phyloP scores from a whole-genome alignment of 768 basidiomycete species.

The Agaricus blazei region DNA sequence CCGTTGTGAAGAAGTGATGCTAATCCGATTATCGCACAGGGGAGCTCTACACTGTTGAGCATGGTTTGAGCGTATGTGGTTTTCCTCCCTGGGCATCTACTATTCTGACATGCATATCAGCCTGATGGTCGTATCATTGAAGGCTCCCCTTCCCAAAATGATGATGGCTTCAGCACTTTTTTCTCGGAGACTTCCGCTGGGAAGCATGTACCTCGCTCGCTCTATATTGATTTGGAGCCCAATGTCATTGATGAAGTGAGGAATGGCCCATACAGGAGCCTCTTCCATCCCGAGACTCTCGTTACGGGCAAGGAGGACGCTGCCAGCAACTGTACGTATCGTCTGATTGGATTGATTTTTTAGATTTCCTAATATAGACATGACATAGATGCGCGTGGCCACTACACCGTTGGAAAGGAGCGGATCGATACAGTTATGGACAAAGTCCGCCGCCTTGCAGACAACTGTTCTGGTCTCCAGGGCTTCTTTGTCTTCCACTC shows the following conservation, averaged over 20 bases:
- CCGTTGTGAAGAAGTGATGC: constrained; percentile 26
- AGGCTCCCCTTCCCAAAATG: constrained; percentile 66
- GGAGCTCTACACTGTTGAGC: constrained; percentile 99
- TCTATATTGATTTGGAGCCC: constrained; percentile 96
- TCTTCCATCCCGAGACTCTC: constrained; percentile 99
- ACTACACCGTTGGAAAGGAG: constrained; percentile 99
- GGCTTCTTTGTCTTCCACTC: constrained; percentile 99
- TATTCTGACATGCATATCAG: constrained; percentile 37
- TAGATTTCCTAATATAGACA: constrained; percentile 1
- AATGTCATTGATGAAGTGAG: constrained; percentile 98
- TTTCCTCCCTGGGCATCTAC: constrained; percentile 5
- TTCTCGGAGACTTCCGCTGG: constrained; percentile 97
- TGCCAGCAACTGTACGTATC: constrained; percentile 87
- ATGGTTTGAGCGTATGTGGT: constrained; percentile 85
- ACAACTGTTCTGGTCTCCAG: constrained; percentile 97
- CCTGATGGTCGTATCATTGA: constrained; percentile 91
- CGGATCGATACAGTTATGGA: constrained; percentile 97
- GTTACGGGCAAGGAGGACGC: constrained; percentile 99
- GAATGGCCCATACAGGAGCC: constrained; percentile 90
- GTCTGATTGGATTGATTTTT: background rate
- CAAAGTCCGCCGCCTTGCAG: constrained; percentile 92
- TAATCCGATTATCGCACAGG: constrained; percentile 48
- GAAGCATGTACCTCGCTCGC: constrained; percentile 95
- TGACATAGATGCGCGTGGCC: constrained; percentile 86
- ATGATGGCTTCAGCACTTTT: constrained; percentile 97